Evolutionary conservation across 2,329 filamentous ascomycete species (phyloP).

Genomic region (Cordyceps cicadae): DNA sequence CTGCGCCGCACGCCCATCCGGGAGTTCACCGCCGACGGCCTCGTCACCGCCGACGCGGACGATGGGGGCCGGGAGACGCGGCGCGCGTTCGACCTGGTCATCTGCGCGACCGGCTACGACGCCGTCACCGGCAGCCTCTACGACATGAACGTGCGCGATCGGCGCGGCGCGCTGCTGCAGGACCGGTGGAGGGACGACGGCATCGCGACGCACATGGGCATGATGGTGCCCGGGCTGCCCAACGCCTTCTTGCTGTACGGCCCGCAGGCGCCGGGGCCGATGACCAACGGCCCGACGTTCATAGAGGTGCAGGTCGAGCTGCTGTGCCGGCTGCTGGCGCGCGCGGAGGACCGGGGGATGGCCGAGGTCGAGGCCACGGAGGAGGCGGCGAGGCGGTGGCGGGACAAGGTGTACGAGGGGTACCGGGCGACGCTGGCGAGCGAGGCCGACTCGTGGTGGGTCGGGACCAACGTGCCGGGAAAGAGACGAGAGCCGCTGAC

Average conservation of each 20-base stretch:
- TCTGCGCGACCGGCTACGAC: constrained; percentile 18
- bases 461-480: constrained; percentile 11
- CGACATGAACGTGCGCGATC: constrained; percentile 17
- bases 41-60: not conserved
- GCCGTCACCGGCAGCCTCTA: constrained; percentile 16
- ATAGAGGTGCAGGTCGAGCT: constrained; percentile 18
- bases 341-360: constrained; percentile 9
- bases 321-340: constrained; percentile 13
- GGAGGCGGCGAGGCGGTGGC: constrained; percentile 1
- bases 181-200: constrained; percentile 15
- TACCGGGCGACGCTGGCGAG: constrained; percentile 7
- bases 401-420: not conserved
- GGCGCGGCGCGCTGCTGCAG: constrained; percentile 12
- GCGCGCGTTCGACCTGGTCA: constrained; percentile 12
- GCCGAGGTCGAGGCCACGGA: constrained; percentile 2
- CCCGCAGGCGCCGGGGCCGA: constrained; percentile 17
- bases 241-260: constrained; percentile 20
- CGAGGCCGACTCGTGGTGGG: constrained; percentile 14
- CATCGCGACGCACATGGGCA: constrained; percentile 17
- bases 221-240: constrained; percentile 17
- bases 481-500: constrained; percentile 13
- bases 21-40: not conserved
- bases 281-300: constrained; percentile 17
- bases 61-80: not conserved
- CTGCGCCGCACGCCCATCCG: constrained; percentile 7